phyloP scores from a whole-genome alignment of 1,139 yeast species.

The Debaryomyces coudertii region DNA sequence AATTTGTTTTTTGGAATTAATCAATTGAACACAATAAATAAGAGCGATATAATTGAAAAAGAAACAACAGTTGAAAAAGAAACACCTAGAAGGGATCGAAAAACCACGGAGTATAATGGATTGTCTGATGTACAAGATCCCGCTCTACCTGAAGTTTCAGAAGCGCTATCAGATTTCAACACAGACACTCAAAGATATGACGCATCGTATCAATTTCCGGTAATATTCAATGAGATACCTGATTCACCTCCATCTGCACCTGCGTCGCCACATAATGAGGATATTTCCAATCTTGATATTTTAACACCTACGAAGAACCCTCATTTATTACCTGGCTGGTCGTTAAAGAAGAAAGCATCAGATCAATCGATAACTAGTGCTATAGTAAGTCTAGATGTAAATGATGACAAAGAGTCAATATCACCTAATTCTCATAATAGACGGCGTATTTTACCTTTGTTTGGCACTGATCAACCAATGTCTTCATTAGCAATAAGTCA shows the following conservation, averaged over 20 bases:
- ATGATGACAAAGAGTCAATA: not conserved
- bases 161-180: not conserved
- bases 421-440: not conserved
- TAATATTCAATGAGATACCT: slow-evolving; percentile 34
- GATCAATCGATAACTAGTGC: slow-evolving; percentile 31
- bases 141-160: not conserved
- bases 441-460: not conserved
- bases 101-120: not conserved
- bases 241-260: slow-evolving; percentile 54
- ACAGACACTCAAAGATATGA: not conserved
- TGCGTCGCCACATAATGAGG: slow-evolving; percentile 35
- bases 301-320: slow-evolving; percentile 14
- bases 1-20: slow-evolving; percentile 32
- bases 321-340: slow-evolving; percentile 14
- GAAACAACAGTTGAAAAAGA: not conserved
- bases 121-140: not conserved
- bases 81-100: too few relatives aligned
- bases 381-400: slow-evolving; percentile 35
- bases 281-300: slow-evolving; percentile 10
- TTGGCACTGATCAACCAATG: not conserved
- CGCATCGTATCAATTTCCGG: slow-evolving; percentile 16
- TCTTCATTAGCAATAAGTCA: not conserved
- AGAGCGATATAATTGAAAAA: not conserved
- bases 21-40: not conserved
- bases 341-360: slow-evolving; percentile 25